phyloP scores from a whole-genome alignment of 2,329 filamentous ascomycete genomes.

The Ceratocystiopsis brevicomis region DNA sequence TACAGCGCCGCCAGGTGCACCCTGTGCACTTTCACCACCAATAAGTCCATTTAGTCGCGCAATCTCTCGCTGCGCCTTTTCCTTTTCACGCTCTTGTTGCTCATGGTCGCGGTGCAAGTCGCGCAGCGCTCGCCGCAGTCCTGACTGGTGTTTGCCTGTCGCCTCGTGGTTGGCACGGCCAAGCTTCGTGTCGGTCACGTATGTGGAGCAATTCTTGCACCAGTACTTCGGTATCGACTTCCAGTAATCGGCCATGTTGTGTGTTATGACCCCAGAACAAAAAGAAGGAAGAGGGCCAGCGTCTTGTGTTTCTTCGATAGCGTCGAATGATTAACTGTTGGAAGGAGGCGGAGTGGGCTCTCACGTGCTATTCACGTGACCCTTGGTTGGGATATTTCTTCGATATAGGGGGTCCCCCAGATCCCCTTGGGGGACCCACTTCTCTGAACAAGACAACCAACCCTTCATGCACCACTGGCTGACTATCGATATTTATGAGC shows the following conservation, averaged over 20 bases:
- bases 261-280: neutral
- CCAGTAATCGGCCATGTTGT: constrained; percentile 90
- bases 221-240: constrained; percentile 94
- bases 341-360: too few relatives aligned
- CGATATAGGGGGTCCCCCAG: too few relatives aligned
- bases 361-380: too few relatives aligned
- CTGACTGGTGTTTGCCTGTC: constrained; percentile 66
- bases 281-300: too few relatives aligned
- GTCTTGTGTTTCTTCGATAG: too few relatives aligned
- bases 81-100: constrained; percentile 60
- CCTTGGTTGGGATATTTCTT: too few relatives aligned
- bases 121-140: constrained; percentile 73
- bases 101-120: constrained; percentile 77
- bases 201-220: constrained; percentile 92
- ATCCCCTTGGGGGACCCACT: too few relatives aligned
- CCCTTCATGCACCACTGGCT: too few relatives aligned
- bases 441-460: too few relatives aligned
- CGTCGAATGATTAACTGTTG: too few relatives aligned
- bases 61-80: constrained; percentile 67
- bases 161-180: constrained; percentile 80
- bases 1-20: neutral
- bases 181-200: constrained; percentile 79
- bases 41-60: constrained; percentile 69
- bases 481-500: too few relatives aligned
- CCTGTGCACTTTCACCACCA: constrained; percentile 10